These are phyloP conservation scores for Phytophthora cactorum DNA, from an alignment of 352 stramenopile species.

Conservation along the genomic window DNA sequence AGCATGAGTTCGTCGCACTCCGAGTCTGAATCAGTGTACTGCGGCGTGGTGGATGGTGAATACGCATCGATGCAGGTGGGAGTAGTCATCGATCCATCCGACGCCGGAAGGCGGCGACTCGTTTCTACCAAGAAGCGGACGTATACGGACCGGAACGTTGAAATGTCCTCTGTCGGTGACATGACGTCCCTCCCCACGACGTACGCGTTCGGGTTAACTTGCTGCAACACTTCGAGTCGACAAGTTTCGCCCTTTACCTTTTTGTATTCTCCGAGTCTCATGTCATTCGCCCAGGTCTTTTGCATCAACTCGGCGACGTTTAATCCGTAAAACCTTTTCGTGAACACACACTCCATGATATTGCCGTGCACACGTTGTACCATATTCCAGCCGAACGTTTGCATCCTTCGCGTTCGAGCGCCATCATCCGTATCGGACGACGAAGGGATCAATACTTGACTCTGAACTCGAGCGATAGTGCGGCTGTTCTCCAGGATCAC, in stretches of 20 bases:
- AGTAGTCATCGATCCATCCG: not conserved
- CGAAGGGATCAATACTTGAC: conserved; percentile 21
- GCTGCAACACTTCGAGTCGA: conserved; percentile 46
- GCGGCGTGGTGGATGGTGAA: conserved; percentile 14
- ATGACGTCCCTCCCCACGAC: conserved; percentile 43
- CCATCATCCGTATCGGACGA: conserved; percentile 27
- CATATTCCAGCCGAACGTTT: conserved; percentile 48
- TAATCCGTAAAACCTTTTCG: conserved; percentile 39
- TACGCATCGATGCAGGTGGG: conserved; percentile 25
- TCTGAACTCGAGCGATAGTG: conserved; percentile 36
- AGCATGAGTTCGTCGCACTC: conserved; percentile 21
- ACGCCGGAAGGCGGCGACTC: conserved; percentile 14
- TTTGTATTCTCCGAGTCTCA: conserved; percentile 41
- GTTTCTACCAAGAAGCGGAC: conserved; percentile 52
- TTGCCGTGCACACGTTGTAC: conserved; percentile 35
- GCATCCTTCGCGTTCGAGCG: conserved; percentile 17
- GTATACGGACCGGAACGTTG: conserved; percentile 46
- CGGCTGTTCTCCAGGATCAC: conserved; percentile 42
- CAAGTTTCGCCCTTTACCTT: conserved; percentile 50
- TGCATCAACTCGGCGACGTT: conserved; percentile 40
- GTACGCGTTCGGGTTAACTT: conserved; percentile 41
- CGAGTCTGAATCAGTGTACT: conserved; percentile 21
- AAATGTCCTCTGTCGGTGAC: conserved; percentile 36
- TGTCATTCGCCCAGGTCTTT: conserved; percentile 53
- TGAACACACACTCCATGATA: conserved; percentile 48